Evolutionary conservation across 2,329 filamentous ascomycete genomes (phyloP).

Genomic region (Ophiostoma quercus): DNA sequence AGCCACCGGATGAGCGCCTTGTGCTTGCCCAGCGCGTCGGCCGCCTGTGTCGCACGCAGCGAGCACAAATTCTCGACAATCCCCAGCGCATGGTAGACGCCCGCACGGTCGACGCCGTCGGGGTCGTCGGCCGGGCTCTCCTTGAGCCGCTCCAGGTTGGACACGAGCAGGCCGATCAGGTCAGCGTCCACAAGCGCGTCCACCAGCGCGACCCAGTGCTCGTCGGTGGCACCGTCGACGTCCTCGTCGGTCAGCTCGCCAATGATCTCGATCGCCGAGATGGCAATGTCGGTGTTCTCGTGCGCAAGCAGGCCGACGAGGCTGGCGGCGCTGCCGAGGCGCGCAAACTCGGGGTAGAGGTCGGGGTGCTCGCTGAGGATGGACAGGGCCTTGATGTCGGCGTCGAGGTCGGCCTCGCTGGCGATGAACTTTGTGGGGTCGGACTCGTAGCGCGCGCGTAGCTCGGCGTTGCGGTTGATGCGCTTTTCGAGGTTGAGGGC

Average conservation of each 20-base stretch:
- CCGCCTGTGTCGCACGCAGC: slow-evolving; percentile 51
- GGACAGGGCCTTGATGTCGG: slow-evolving; percentile 78
- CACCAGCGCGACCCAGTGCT: slow-evolving; percentile 74
- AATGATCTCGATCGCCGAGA: slow-evolving; percentile 83
- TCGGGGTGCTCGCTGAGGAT: slow-evolving; percentile 82
- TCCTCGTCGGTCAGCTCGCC: slow-evolving; percentile 92
- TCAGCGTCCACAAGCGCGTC: slow-evolving; percentile 63
- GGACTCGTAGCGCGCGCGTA: slow-evolving; percentile 78
- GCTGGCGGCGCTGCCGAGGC: slow-evolving; percentile 64
- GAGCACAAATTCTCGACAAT: slow-evolving; percentile 84
- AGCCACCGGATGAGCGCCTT: slow-evolving; percentile 68
- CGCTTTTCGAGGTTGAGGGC: slow-evolving; percentile 82
- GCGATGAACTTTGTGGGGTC: slow-evolving; percentile 79
- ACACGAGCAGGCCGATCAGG: slow-evolving; percentile 66
- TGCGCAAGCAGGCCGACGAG: slow-evolving; percentile 80
- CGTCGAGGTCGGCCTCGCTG: slow-evolving; percentile 82
- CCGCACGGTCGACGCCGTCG: slow-evolving; percentile 66
- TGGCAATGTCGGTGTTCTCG: slow-evolving; percentile 95
- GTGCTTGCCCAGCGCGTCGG: slow-evolving; percentile 67
- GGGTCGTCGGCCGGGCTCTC: slow-evolving; percentile 59
- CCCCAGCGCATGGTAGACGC: slow-evolving; percentile 78
- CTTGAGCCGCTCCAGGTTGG: slow-evolving; percentile 73
- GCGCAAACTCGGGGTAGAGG: slow-evolving; percentile 74
- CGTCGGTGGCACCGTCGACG: slow-evolving; percentile 66
- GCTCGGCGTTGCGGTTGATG: slow-evolving; percentile 83